Evolutionary conservation across 2,329 filamentous ascomycete genomes (phyloP), one percentile per base, ranked within the genome.

Genomic region (Aspergillus floridensis): DNA sequence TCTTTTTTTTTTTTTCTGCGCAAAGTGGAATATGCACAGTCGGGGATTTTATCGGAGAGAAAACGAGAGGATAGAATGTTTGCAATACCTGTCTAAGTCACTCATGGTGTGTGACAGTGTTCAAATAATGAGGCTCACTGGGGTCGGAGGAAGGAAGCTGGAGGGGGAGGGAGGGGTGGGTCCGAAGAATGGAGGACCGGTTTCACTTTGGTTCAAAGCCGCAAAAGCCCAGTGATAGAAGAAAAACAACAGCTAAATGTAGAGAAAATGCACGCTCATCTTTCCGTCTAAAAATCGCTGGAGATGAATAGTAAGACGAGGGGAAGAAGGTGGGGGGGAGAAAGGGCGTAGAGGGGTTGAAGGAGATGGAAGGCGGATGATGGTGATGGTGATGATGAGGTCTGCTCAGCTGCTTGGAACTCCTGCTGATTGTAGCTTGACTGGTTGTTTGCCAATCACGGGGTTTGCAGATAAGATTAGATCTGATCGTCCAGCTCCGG

Each of bases 11-110:
- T 19, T 8, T 44, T 6, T 3, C 38, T 19, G 38, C 5, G 38
- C 16, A 6, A 3, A 3, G n/a, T n/a, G 38, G 11, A 16, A 31
- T 16, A 26, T 31, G 24, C n/a, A 22, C n/a, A 41, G 22, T 16
- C 24, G 41, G 38, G 52, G 16, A n/a, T 8, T 19, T 21, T 21
- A 14, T 26, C 4, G 22, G 26, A 19, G 8, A 31, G 21, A 11
- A 5, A 14, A 11, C 14, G n/a, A 7, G 19, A 19, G 21, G 4
- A 29, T 35, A 14, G 47, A 38, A 32, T 16, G 49, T 44, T 19
- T 44, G 38, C 38, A 44, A 67, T 83, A 96, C 93, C 87, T 90
- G 81, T 98, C 95, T 71, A 98, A 86, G 77, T 98, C 92, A 79
- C 93, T 96, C 90, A 96, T 97, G 57, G 69, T 79, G 69, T 79